Evolutionary conservation across 2,329 filamentous ascomycete species (phyloP).

Genomic region (Beauveria rudraprayagi): DNA sequence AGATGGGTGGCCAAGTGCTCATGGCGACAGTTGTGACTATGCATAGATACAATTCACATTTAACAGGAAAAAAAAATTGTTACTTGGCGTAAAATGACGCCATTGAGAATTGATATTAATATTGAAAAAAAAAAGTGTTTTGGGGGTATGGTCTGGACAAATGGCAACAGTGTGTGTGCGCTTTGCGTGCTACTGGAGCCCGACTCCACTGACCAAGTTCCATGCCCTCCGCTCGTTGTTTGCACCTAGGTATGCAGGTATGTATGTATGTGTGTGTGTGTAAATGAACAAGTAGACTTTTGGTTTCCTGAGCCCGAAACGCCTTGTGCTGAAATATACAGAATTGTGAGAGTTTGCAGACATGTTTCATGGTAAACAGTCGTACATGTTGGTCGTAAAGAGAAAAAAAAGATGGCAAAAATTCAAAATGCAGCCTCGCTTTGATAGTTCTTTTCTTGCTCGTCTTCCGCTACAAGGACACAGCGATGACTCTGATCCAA

Average conservation of each 20-base stretch:
- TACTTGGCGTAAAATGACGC: neutral
- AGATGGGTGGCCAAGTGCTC: neutral
- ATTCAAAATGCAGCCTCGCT: neutral
- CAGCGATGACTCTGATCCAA: too few species aligned
- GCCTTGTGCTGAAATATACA: slow-evolving; percentile 3
- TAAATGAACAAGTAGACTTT: slow-evolving; percentile 1
- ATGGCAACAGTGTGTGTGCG: neutral
- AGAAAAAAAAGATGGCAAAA: neutral
- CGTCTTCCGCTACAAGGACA: too few species aligned
- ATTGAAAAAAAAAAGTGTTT: neutral
- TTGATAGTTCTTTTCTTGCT: neutral
- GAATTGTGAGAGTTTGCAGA: neutral
- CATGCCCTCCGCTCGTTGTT: neutral
- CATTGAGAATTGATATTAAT: neutral
- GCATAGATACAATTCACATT: neutral
- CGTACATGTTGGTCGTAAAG: neutral
- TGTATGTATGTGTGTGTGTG: neutral
- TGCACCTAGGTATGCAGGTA: neutral
- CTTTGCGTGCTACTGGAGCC: slow-evolving; percentile 2
- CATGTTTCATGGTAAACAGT: neutral
- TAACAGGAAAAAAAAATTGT: neutral
- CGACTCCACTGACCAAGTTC: neutral
- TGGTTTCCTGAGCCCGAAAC: neutral
- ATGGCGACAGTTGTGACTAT: neutral
- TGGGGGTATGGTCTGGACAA: neutral